Conservation (phyloP, 441 rosid species). For the Bocquillonia castaneifolia region DNA sequence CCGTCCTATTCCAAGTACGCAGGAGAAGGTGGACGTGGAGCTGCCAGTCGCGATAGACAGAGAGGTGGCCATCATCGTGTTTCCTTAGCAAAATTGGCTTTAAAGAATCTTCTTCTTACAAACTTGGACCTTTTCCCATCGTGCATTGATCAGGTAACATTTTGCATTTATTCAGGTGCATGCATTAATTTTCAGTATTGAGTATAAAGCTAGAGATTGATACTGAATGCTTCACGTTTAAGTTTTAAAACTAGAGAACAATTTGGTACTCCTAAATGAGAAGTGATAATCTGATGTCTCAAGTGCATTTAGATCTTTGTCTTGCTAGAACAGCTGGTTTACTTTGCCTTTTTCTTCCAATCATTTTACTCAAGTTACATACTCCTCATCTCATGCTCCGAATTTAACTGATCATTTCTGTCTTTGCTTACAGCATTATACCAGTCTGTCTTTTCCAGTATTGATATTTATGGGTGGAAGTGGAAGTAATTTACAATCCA, state of each 20-base stretch:
- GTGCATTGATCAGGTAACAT: constrained; percentile 94
- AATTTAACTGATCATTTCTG: constrained; percentile 12
- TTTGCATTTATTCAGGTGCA: constrained; percentile 8
- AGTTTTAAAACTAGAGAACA: not conserved
- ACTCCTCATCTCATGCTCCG: not conserved
- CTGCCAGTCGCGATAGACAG: constrained; percentile 81
- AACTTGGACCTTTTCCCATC: constrained; percentile 97
- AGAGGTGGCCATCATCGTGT: constrained; percentile 92
- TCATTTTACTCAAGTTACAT: not conserved
- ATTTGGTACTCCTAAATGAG: not conserved
- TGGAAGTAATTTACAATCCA: not conserved
- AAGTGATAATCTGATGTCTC: constrained; percentile 8
- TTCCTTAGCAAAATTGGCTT: constrained; percentile 88
- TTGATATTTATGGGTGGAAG: not conserved
- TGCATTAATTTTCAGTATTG: not conserved
- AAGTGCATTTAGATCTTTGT: not conserved
- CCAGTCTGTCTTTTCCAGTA: not conserved
- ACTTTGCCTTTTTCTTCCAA: not conserved
- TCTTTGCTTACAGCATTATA: constrained; percentile 3
- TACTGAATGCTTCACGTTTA: constrained; percentile 7
- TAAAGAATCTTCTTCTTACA: constrained; percentile 94
- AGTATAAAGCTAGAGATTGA: constrained; percentile 1
- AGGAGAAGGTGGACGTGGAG: constrained; percentile 91
- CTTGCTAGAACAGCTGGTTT: constrained; percentile 4
- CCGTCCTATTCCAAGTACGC: constrained; percentile 85